These are phyloP conservation scores for Spergularia marina DNA, from an alignment of 148 eudicot species.

Conservation along the genomic window DNA sequence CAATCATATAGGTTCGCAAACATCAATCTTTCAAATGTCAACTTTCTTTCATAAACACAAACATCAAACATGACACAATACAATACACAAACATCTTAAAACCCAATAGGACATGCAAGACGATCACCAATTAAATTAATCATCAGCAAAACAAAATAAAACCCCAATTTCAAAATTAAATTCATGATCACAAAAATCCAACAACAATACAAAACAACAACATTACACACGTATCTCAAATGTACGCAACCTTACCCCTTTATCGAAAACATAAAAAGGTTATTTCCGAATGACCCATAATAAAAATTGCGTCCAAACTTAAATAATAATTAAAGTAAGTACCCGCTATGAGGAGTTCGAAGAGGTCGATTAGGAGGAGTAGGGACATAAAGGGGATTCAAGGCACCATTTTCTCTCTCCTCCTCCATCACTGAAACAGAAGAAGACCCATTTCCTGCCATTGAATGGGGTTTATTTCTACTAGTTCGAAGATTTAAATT, in stretches of 20 bases:
- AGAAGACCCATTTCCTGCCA: constrained; percentile 22
- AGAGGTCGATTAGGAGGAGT: constrained; percentile 63
- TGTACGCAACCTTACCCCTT: too few relatives aligned
- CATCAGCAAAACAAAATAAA: background rate
- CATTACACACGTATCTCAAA: too few relatives aligned
- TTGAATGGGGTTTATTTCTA: background rate
- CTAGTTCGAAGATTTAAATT: constrained; percentile 6
- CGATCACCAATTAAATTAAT: background rate
- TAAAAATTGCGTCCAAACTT: background rate
- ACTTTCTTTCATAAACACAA: too few relatives aligned
- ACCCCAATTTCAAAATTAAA: background rate
- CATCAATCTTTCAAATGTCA: too few relatives aligned
- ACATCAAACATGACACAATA: too few relatives aligned
- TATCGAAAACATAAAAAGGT: too few relatives aligned
- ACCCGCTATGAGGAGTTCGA: constrained; percentile 96
- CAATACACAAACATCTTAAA: background rate
- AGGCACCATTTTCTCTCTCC: constrained; percentile 16
- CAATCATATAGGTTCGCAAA: too few relatives aligned
- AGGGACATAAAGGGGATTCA: constrained; percentile 49
- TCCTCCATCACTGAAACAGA: constrained; percentile 11
- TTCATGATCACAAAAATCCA: background rate
- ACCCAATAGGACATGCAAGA: too few relatives aligned
- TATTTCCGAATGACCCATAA: too few relatives aligned
- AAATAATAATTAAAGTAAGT: constrained; percentile 1
- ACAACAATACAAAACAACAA: background rate